A percentile compares a stretch with the other conserved stretches of the same genome.
These are phyloP conservation scores for Eremochloa ophiuroides DNA, from an alignment of 176 grass and related monocot species.

Conservation along the genomic window DNA sequence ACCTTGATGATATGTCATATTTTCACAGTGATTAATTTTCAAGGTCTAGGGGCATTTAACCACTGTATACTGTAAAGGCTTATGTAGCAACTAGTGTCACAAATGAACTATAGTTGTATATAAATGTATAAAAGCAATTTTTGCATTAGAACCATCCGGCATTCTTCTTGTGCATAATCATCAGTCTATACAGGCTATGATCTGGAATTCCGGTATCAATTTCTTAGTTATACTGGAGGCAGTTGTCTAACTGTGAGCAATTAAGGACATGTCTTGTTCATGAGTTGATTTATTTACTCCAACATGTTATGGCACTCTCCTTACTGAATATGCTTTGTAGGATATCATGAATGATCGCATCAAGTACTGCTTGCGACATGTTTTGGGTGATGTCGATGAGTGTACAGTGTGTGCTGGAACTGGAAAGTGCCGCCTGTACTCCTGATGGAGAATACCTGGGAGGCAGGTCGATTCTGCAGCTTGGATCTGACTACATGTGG, in stretches of 20 bases:
- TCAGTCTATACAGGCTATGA: neutral
- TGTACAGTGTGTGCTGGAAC: conserved; percentile 75
- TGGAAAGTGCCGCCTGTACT: conserved; percentile 66
- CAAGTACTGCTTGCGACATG: conserved; percentile 71
- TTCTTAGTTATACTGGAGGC: neutral
- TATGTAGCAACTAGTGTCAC: neutral
- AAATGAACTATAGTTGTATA: neutral
- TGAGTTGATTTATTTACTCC: neutral
- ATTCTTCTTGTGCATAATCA: neutral
- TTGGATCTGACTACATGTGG: no score
- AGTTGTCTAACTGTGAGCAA: neutral
- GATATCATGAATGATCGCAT: conserved; percentile 93
- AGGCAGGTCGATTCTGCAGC: no score
- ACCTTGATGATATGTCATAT: neutral
- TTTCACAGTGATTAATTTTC: neutral
- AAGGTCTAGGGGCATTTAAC: neutral
- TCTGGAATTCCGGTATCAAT: neutral
- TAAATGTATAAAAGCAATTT: neutral
- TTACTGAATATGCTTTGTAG: conserved; percentile 27
- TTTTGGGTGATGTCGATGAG: conserved; percentile 58
- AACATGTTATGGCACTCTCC: neutral
- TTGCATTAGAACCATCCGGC: neutral
- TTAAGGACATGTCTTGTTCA: neutral
- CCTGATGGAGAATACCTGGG: neutral
- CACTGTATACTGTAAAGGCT: neutral